These are phyloP conservation scores for Ophiostoma populinum DNA, from an alignment of 2,329 filamentous ascomycete species.

Conservation along the genomic window DNA sequence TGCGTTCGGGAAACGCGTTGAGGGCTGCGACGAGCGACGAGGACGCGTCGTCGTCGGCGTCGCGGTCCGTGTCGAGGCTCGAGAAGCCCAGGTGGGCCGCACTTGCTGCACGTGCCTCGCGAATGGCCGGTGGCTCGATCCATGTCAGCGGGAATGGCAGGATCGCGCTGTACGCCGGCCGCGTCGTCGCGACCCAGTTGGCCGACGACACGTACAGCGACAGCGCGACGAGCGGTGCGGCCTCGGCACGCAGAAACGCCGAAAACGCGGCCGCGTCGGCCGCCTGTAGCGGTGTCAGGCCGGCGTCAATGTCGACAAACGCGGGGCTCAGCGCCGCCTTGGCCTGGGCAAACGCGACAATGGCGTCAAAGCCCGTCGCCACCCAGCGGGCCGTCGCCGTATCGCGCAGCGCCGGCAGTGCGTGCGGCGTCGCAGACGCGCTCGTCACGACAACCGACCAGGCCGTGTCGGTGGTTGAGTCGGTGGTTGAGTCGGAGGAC, in stretches of 20 bases:
- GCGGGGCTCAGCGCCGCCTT: slow-evolving; percentile 12
- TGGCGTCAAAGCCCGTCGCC: slow-evolving; percentile 41
- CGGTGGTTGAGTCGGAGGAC: too few relatives aligned
- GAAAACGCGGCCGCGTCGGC: slow-evolving; percentile 36
- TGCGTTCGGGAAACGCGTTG: slow-evolving; percentile 9
- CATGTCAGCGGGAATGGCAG: slow-evolving; percentile 81
- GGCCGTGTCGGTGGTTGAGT: slow-evolving; percentile 28
- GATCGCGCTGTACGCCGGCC: slow-evolving; percentile 63
- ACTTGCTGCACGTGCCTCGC: slow-evolving; percentile 49
- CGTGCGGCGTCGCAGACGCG: slow-evolving; percentile 47
- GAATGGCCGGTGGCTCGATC: slow-evolving; percentile 59
- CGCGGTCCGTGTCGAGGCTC: slow-evolving; percentile 39
- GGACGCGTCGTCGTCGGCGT: slow-evolving; percentile 20
- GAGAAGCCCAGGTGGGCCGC: slow-evolving; percentile 56
- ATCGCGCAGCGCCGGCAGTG: slow-evolving; percentile 37
- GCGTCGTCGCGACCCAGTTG: slow-evolving; percentile 65
- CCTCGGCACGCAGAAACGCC: slow-evolving; percentile 57
- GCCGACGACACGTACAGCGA: slow-evolving; percentile 79
- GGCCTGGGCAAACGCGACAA: slow-evolving; percentile 40
- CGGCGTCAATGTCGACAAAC: slow-evolving; percentile 21
- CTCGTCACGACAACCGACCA: slow-evolving; percentile 62
- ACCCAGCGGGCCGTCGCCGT: slow-evolving; percentile 31
- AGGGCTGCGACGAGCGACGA: slow-evolving; percentile 6
- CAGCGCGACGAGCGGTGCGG: slow-evolving; percentile 65
- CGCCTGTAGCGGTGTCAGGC: slow-evolving; percentile 21